Base-by-base conservation (phyloP, 2,329 filamentous ascomycete species). In the Aspergillus proliferans region DNA sequence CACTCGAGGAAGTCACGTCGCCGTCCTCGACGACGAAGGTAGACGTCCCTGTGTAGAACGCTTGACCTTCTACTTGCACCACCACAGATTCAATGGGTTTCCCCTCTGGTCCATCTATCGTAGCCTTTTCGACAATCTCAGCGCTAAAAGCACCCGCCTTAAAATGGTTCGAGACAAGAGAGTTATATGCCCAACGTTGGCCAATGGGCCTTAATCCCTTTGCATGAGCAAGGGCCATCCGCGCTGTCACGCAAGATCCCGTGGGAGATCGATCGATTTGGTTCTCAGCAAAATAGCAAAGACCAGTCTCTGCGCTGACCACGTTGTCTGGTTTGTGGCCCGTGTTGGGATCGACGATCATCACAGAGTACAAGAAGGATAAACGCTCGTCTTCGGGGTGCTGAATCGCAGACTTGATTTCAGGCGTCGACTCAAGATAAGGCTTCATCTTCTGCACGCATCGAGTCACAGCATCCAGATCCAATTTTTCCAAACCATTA, bases 181-280 rank as follows among this genome's bases (percentile, higher is more conserved):
- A 71, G 46, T 70, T 66, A 54, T 71, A 71, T 5, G 61, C 57
- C 58, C 67, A 63, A 6, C 57, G 52, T 44, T 67, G 52, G 0
- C 56, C 59, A 2, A 51, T 5, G 1, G 26, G 4, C n/a, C 59
- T 50, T 10, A 52, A 9, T 0, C 60, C 61, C 47, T 68, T 65
- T 2, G 61, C 59, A 55, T 68, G 53, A 14, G 68, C 68, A 6
- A 70, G 56, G 6, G 68, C 67, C 51, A 68, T 59, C 3, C 69
- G 59, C 3, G 69, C 69, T 6, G 65, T 60, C 7, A 72, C 69
- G 46, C 64, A 70, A 12, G 63, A 61, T 2, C 69, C 69, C 8
- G 68, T 71, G 1, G 63, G 67, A 45, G 69, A 67, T 15, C 74
- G 67, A 56, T 80, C 76, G 39, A 78, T 69, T 51, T 76, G 71